Percentiles rank a stretch among this genome's conserved stretches.
Conservation (phyloP, 345 rosid genomes). For the Turritis glabra region DNA sequence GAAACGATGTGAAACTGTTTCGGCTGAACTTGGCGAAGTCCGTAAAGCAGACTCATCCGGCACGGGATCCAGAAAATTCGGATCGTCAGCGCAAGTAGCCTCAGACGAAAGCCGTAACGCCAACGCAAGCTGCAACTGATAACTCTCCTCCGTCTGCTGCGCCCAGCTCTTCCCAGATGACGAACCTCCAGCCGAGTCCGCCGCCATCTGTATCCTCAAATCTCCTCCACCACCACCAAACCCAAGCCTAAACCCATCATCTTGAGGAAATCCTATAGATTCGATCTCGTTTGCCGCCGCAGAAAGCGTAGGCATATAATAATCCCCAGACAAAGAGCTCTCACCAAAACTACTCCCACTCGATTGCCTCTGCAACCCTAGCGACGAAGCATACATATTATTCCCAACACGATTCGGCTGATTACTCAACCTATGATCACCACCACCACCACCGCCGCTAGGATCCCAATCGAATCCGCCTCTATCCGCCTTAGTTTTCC, state of each 20-base stretch:
- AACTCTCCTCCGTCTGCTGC: conserved; percentile 99
- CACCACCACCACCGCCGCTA: conserved; percentile 37
- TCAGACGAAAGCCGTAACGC: conserved; percentile 91
- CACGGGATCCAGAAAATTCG: conserved; percentile 86
- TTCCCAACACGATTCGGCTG: conserved; percentile 55
- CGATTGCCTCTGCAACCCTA: conserved; percentile 85
- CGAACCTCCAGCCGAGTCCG: conserved; percentile 44
- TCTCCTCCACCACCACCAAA: conserved; percentile 47
- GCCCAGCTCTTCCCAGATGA: conserved; percentile 96
- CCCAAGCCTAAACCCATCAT: conserved; percentile 48
- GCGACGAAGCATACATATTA: conserved; percentile 51
- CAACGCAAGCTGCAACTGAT: conserved; percentile 95
- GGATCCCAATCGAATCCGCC: conserved; percentile 71
- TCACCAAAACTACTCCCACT: conserved; percentile 98
- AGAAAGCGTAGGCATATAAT: conserved; percentile 59
- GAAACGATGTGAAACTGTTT: conserved; percentile 82
- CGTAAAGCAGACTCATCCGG: conserved; percentile 70
- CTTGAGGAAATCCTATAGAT: conserved; percentile 52
- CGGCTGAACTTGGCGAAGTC: conserved; percentile 59
- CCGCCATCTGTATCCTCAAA: conserved; percentile 45
- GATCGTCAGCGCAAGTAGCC: conserved; percentile 94
- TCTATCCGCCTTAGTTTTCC: conserved; percentile 52
- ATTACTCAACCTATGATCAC: conserved; percentile 50
- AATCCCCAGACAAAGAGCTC: conserved; percentile 94
- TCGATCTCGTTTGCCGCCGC: conserved; percentile 74